These are phyloP conservation scores for Borovskyia barvae DNA, from an alignment of 208 protist genomes.

Conservation along the genomic window DNA sequence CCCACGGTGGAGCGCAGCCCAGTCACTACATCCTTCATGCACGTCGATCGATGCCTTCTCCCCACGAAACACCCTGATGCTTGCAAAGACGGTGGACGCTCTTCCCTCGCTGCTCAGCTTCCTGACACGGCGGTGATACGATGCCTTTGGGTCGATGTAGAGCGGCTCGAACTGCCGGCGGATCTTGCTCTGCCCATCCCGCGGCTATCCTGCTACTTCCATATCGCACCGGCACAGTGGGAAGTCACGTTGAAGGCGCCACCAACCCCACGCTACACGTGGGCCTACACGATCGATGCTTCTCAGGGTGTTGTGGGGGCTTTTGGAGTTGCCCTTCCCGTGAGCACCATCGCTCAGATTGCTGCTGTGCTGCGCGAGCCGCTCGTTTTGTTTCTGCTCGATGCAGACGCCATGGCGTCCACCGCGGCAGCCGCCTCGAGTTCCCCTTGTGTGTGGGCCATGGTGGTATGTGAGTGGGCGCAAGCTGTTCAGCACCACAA, in stretches of 20 bases:
- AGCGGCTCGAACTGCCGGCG: conserved; percentile 56
- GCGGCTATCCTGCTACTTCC: conserved; percentile 79
- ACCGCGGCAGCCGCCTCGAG: not conserved
- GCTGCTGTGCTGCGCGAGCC: conserved; percentile 57
- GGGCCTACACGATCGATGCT: conserved; percentile 42
- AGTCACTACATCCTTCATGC: conserved; percentile 14
- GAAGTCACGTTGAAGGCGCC: conserved; percentile 74
- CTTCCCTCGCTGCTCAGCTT: not conserved
- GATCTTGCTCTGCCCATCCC: conserved; percentile 43
- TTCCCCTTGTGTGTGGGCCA: conserved; percentile 53
- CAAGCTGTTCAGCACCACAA: conserved; percentile 45
- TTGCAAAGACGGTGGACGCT: not conserved
- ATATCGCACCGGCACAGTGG: conserved; percentile 31
- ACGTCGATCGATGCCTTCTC: conserved; percentile 24
- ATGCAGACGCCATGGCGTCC: conserved; percentile 45
- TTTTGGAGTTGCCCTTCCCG: conserved; percentile 28
- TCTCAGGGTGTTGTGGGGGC: conserved; percentile 18
- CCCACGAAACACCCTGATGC: not conserved
- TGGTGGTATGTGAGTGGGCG: conserved; percentile 73
- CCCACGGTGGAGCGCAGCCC: conserved; percentile 3
- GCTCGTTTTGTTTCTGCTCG: conserved; percentile 80
- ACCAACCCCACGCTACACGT: conserved; percentile 59
- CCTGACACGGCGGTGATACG: not conserved
- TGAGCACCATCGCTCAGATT: conserved; percentile 40
- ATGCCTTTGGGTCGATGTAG: conserved; percentile 50